phyloP scores from a whole-genome alignment of 768 basidiomycete genomes.

The Trametes cinnabarina region DNA sequence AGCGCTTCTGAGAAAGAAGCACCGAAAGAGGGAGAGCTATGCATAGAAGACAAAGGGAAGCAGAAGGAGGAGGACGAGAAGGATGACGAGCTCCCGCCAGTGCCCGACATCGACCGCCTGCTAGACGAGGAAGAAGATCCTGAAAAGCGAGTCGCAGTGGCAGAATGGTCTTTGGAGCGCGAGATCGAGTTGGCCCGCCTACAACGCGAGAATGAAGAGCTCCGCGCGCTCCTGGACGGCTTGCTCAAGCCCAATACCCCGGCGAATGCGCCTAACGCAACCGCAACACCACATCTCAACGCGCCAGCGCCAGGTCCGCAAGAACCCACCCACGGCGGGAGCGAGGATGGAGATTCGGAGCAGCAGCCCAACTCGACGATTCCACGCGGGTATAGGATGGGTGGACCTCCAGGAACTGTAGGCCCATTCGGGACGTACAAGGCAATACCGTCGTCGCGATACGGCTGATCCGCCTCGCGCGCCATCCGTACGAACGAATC shows the following conservation, averaged over 20 bases:
- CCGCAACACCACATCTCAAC: neutral
- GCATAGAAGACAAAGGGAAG: neutral
- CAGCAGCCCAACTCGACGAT: neutral
- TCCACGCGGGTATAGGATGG: conserved; percentile 23
- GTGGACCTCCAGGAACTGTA: conserved; percentile 36
- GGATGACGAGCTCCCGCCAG: neutral
- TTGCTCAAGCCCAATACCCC: conserved; percentile 6
- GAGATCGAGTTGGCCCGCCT: conserved; percentile 88
- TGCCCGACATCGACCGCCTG: neutral
- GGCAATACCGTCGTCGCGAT: neutral
- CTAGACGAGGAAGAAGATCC: conserved; percentile 28
- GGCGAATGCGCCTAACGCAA: neutral
- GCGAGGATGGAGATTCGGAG: neutral
- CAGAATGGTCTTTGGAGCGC: conserved; percentile 83
- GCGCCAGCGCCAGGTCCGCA: neutral
- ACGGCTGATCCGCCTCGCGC: too few species aligned
- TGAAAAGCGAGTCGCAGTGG: conserved; percentile 35
- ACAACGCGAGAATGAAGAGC: conserved; percentile 81
- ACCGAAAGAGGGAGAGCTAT: neutral
- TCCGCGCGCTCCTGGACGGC: conserved; percentile 60
- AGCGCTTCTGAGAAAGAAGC: neutral
- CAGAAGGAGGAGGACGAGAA: conserved; percentile 12
- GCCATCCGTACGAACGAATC: too few species aligned
- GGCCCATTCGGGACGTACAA: conserved; percentile 48
- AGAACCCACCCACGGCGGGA: neutral